phyloP scores from a whole-genome alignment of 768 basidiomycete genomes.

The Pleurotus pulmonarius region DNA sequence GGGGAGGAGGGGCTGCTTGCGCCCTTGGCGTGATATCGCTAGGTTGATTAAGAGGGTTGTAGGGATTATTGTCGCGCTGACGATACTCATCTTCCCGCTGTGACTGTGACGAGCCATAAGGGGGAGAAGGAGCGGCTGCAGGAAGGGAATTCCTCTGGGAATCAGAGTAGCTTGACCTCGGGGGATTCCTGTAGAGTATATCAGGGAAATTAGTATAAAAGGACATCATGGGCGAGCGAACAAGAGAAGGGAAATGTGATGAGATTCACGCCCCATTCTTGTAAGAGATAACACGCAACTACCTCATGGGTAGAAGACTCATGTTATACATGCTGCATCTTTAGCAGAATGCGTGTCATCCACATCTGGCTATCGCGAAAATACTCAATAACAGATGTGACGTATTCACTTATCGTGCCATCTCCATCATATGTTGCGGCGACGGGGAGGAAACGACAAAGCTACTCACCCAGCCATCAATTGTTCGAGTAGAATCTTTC shows the following conservation, averaged over 20 bases:
- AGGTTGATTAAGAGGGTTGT: conserved; percentile 36
- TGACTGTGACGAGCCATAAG: conserved; percentile 35
- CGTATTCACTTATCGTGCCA: too few species aligned
- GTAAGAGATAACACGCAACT: conserved; percentile 22
- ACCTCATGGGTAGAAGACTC: conserved; percentile 13
- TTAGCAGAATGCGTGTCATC: too few species aligned
- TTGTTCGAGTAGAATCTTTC: conserved; percentile 75
- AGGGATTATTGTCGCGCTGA: conserved; percentile 24
- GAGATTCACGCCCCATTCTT: conserved; percentile 20
- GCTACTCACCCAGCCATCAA: conserved; percentile 73
- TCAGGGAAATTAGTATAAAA: conserved; percentile 14
- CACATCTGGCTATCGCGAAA: too few species aligned
- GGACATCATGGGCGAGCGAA: conserved; percentile 19
- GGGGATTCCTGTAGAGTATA: conserved; percentile 34
- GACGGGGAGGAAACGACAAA: conserved; percentile 8
- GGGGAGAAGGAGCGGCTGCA: conserved; percentile 42
- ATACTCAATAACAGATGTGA: too few species aligned
- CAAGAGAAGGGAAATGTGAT: conserved; percentile 15
- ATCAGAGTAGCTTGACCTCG: conserved; percentile 50
- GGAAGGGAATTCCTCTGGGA: conserved; percentile 35
- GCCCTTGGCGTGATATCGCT: conserved; percentile 36
- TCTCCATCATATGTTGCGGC: too few species aligned
- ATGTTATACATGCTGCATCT: conserved; percentile 8
- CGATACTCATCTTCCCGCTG: conserved; percentile 42
- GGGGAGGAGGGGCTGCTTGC: conserved; percentile 23